Evolutionary conservation across 768 basidiomycete genomes (phyloP), one percentile per base, ranked within the genome.

Genomic region (Psilocybe cyanescens): DNA sequence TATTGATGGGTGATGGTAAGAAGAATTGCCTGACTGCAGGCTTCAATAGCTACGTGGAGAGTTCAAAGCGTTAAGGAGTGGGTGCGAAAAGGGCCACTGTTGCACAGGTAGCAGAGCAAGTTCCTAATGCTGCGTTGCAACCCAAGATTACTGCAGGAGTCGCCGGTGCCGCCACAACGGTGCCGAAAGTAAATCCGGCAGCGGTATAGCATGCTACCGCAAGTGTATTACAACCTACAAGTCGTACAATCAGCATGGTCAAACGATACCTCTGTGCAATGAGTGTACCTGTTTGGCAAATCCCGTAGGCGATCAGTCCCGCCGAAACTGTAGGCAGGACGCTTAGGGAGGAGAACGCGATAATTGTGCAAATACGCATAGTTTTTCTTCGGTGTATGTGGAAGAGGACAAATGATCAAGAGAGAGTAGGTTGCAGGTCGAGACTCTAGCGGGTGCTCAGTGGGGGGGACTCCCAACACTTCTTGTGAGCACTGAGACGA

Each of bases 101-200:
- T 0, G 78, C 79, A 61, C 81, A 83, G 0, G 73, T 70, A 1
- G 77, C 73, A n/a, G 74, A 73, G 60, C 81, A 83, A 0, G 72
- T 73, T 0, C 83, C 82, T 7, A 81, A 72, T 0, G 74, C 81
- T 3, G 69, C 60, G 66, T 83, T 83, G 71, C 81, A 83, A 0
- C 47, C 76, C 4, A 82, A 8, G 49, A 79, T 71, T 6, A 69
- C 76, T 1, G 78, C 68, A 1, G 81, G 79, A 2, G 78, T 75
- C 1, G 70, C 70, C 0, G 75, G 57, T 3, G 75, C 75, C 1
- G 78, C 79, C 16, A 77, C 57, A 35, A 81, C 66, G 3, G 79
- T 80, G 3, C 81, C 82, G 58, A 83, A 83, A 0, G 74, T 76
- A 44, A 69, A 58, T 0, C 80, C 81, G 1, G 79, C 79, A 0